Conservation (phyloP, 345 rosid genomes). For the Lepidium aucheri region DNA sequence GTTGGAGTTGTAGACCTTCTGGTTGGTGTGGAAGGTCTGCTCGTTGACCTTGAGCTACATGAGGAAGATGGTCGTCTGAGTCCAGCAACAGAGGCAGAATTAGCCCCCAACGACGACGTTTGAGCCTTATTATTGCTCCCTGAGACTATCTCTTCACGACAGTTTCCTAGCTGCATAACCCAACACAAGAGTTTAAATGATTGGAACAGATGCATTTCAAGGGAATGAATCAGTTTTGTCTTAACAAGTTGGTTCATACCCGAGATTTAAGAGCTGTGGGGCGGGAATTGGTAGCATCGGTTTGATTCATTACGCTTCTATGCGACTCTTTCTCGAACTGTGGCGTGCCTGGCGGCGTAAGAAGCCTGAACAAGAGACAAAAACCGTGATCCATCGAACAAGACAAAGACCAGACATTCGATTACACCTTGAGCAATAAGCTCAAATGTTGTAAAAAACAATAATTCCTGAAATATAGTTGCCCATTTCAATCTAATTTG, state of each 20-base stretch:
- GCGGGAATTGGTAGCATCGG: slow-evolving; percentile 40
- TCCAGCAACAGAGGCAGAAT: slow-evolving; percentile 32
- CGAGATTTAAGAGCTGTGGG: slow-evolving; percentile 43
- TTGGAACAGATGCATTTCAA: not conserved
- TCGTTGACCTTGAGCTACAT: slow-evolving; percentile 30
- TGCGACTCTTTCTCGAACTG: slow-evolving; percentile 56
- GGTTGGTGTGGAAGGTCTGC: slow-evolving; percentile 56
- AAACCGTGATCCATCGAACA: not conserved
- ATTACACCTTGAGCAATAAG: not conserved
- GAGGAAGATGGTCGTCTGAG: slow-evolving; percentile 63
- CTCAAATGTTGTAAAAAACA: not conserved
- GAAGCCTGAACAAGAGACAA: slow-evolving; percentile 50
- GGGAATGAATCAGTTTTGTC: not conserved
- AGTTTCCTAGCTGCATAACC: slow-evolving; percentile 43
- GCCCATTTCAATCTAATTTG: not conserved
- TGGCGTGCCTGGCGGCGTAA: slow-evolving; percentile 80
- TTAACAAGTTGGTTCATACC: slow-evolving; percentile 34
- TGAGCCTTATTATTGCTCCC: slow-evolving; percentile 26
- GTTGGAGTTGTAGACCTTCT: slow-evolving; percentile 38
- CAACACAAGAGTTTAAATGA: not conserved
- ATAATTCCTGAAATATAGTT: not conserved
- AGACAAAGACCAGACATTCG: not conserved
- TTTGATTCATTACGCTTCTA: slow-evolving; percentile 38
- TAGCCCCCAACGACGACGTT: slow-evolving; percentile 29
- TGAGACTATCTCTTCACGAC: slow-evolving; percentile 33